Evolutionary conservation across 176 grass and related monocot genomes (phyloP).

Genomic region (Cenchrus americanus): DNA sequence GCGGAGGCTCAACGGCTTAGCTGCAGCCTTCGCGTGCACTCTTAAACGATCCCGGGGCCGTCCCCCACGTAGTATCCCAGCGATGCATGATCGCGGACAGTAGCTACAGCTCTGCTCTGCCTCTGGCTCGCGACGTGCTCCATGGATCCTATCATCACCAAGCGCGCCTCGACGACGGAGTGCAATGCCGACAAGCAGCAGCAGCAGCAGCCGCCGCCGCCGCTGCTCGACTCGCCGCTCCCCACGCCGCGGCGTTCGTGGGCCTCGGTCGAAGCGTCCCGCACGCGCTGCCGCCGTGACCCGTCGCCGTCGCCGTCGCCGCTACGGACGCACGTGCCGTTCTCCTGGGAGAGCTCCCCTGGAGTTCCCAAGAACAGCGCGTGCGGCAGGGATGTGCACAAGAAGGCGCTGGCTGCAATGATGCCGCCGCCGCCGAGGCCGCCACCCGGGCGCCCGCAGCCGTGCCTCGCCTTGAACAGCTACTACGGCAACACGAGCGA

Average conservation of each 20-base stretch:
- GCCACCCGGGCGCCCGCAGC: constrained; percentile 56
- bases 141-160: constrained; percentile 56
- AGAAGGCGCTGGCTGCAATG: constrained; percentile 31
- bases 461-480: constrained; percentile 21
- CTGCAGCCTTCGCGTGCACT: constrained; percentile 41
- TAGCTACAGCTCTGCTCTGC: neutral
- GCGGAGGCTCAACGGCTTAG: constrained; percentile 35
- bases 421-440: constrained; percentile 55
- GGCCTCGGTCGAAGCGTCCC: constrained; percentile 37
- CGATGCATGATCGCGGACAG: constrained; percentile 24
- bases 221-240: constrained; percentile 77
- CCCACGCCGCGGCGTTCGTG: constrained; percentile 75
- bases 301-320: constrained; percentile 63
- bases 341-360: constrained; percentile 96
- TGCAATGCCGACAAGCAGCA: constrained; percentile 23
- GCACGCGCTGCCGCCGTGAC: constrained; percentile 40
- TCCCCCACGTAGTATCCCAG: neutral
- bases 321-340: constrained; percentile 66
- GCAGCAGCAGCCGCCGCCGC: constrained; percentile 8
- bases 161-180: constrained; percentile 34
- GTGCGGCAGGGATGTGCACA: constrained; percentile 20
- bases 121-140: neutral
- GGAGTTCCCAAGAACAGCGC: constrained; percentile 65
- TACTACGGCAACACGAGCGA: constrained; percentile 50
- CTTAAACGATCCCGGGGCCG: constrained; percentile 31